Evolutionary conservation across 1,139 yeast species (phyloP), one percentile per base, ranked within the genome.

Genomic region (Taphrina populina): DNA sequence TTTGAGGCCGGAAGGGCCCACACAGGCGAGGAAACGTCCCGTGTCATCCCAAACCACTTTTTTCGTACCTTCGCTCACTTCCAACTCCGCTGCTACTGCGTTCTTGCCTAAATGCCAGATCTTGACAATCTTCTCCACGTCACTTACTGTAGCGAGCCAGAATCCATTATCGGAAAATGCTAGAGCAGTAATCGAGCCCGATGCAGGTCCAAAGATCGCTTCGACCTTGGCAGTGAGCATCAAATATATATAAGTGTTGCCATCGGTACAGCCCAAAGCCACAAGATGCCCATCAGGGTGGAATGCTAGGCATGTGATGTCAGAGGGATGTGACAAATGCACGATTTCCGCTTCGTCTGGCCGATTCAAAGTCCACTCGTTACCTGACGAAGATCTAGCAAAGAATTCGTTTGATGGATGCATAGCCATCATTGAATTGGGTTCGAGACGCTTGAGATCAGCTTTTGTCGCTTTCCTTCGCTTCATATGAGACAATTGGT

Each of bases 111-210:
- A 67, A 61, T 64, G 64, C 69, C 65, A 57, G 11, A 58, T 34
- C 23, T 33, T 35, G 15, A 39, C 44, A 62, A 21, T 39, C 6
- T 66, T 46, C 10, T 58, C 60, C 7, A 26, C 24, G 4, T 74
- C 68, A 64, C 70, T 43, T 1, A 61, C 58, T 5, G 66, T 62
- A 2, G 64, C 71, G 54, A 84, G 68, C 84, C 88, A 83, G 67
- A 82, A 83, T 3, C 94, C 94, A 65, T 84, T 84, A 24, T 76
- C 71, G 6, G 84, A 83, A 70, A 84, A 84, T 46, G 68, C 65
- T 1, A 84, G 64, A 19, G 71, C 68, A 4, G 68, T 63, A 4
- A 81, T 72, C 1, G 59, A 54, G 0, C 67, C 63, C 27, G 66
- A 63, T 7, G 61, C 60, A 2, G 62, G 62, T 20, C 63, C 60